Evolutionary conservation across 495 filamentous ascomycete species (phyloP), one percentile per base, ranked within the genome.

Genomic region (Aspergillus cristatus): DNA sequence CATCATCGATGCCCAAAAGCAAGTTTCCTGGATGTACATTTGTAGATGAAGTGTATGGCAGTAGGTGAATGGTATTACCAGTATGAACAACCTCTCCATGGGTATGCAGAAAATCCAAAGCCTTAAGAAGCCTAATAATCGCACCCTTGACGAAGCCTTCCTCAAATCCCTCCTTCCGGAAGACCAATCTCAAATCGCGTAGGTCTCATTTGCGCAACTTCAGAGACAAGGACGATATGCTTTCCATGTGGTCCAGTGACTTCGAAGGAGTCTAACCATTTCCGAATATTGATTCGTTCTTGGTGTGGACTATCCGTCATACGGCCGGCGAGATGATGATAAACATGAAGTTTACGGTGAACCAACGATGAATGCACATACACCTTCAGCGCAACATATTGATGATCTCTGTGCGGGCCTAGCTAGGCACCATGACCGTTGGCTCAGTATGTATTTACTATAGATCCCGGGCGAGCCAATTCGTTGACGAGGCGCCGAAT

Each of bases 391-490:
- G 58, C 54, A 17, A 67, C 57, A 46, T 67, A 66, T 31, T 51
- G 50, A 18, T 46, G 46, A 14, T 40, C 38, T 28, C 63, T 65
- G n/a, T n/a, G n/a, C n/a, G n/a, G n/a, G n/a, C 10, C 31, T 26
- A 34, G 42, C 24, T 14, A 12, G 14, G 37, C 22, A 41, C 15
- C 37, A 29, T 34, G 31, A 32, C 38, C 20, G 24, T 20, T 20
- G 12, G 32, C 31, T 28, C 26, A 4, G 30, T 22, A 7, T 37
- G 17, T 25, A 30, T 17, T 26, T 53, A 59, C 61, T 40, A 53
- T 29, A 75, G 46, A 49, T 74, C 70, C 16, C 62, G 56, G 26
- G 60, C 63, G 12, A 75, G 54, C 70, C 70, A 74, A 14, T 62
- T 69, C 2, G 72, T 76, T 7, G 72, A 75, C 17, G 47, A 58